A percentile compares a stretch with the other conserved stretches of the same genome.
Evolutionary conservation across 2,329 filamentous ascomycete genomes (phyloP).

Genomic region (Penicillium sclerotiorum): DNA sequence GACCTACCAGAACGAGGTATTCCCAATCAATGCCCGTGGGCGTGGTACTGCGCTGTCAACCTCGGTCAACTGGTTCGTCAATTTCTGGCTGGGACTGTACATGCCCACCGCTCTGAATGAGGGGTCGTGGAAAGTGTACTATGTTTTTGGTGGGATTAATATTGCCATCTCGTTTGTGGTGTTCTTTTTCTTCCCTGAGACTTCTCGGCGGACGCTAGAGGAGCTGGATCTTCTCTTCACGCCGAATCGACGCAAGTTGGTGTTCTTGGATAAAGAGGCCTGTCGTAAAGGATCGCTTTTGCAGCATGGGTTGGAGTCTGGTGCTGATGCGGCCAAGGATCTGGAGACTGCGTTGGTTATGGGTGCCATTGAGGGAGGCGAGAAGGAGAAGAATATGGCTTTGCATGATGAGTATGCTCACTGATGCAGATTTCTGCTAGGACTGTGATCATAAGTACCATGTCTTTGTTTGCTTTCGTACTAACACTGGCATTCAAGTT

Average conservation of each 20-base stretch:
- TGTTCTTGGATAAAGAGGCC: conserved; percentile 3
- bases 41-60: conserved; percentile 21
- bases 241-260: not conserved
- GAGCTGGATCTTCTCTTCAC: conserved; percentile 4
- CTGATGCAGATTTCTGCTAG: not conserved
- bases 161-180: conserved; percentile 26
- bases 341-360: not conserved
- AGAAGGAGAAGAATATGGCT: not conserved
- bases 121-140: conserved; percentile 48
- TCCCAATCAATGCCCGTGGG: conserved; percentile 21
- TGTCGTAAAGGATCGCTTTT: conserved; percentile 2
- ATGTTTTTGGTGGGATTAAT: conserved; percentile 40
- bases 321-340: not conserved
- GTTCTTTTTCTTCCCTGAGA: conserved; percentile 33
- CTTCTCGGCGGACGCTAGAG: conserved; percentile 1
- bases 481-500: no score
- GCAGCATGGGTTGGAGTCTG: conserved; percentile 1
- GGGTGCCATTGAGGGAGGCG: not conserved
- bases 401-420: not conserved
- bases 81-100: conserved; percentile 22
- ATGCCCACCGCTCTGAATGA: conserved; percentile 24
- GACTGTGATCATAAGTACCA: no score
- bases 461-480: no score
- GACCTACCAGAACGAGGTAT: conserved; percentile 25
- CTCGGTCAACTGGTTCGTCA: conserved; percentile 24